Evolutionary conservation across 805 yeast species (phyloP).

Genomic region (Wickerhamomyces chambardii): DNA sequence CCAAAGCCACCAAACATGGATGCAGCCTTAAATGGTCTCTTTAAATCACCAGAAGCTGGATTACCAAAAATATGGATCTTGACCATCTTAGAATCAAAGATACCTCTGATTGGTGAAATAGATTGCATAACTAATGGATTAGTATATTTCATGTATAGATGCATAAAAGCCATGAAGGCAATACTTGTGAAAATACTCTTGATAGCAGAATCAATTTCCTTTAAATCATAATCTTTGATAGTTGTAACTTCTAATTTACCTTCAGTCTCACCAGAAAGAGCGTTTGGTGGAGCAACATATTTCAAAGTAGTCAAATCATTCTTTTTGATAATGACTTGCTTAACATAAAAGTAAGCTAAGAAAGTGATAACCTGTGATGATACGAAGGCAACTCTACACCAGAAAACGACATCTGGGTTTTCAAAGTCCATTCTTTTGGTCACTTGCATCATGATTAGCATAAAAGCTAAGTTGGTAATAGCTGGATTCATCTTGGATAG

Average conservation of each 20-base stretch:
- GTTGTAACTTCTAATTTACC: constrained; percentile 79
- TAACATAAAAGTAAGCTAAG: constrained; percentile 56
- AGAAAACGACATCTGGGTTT: constrained; percentile 62
- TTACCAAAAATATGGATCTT: constrained; percentile 82
- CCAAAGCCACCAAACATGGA: constrained; percentile 59
- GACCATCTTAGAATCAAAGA: constrained; percentile 83
- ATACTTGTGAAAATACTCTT: constrained; percentile 80
- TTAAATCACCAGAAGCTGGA: constrained; percentile 81
- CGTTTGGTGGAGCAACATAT: constrained; percentile 77
- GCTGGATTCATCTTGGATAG: constrained; percentile 71
- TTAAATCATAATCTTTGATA: constrained; percentile 88
- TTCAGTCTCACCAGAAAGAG: constrained; percentile 70
- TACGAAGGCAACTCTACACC: constrained; percentile 67
- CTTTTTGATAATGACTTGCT: constrained; percentile 52
- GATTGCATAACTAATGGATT: constrained; percentile 96
- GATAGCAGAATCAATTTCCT: constrained; percentile 72
- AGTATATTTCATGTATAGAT: constrained; percentile 92
- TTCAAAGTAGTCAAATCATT: constrained; percentile 90
- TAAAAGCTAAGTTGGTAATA: constrained; percentile 73
- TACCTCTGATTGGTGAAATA: constrained; percentile 82
- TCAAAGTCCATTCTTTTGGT: constrained; percentile 86
- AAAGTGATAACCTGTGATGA: constrained; percentile 59
- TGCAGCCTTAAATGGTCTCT: constrained; percentile 93
- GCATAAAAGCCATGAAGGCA: constrained; percentile 99
- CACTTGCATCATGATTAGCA: constrained; percentile 95